Evolutionary conservation across 495 filamentous ascomycete genomes (phyloP).

Genomic region (Glarea lozoyensis): DNA sequence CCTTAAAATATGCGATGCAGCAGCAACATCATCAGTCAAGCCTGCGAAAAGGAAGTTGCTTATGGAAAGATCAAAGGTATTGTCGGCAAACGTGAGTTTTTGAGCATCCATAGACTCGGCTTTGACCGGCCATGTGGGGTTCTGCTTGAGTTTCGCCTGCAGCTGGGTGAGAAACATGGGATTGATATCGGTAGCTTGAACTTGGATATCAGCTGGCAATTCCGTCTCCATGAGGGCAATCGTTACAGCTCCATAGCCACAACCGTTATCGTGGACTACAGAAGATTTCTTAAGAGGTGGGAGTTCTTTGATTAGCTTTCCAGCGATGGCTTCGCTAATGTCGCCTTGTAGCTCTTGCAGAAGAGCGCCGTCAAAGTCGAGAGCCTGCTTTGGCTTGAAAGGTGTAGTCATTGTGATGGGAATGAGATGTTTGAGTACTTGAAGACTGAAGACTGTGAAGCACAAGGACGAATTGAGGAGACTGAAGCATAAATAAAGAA

Average conservation of each 20-base stretch:
- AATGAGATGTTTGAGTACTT: too few relatives aligned
- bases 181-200: conserved; percentile 20
- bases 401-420: too few relatives aligned
- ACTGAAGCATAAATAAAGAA: too few relatives aligned
- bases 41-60: conserved; percentile 15
- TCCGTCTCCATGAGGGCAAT: conserved; percentile 14
- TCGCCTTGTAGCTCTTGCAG: not conserved
- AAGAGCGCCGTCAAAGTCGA: not conserved
- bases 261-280: conserved; percentile 24
- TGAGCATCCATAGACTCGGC: conserved; percentile 7
- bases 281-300: conserved; percentile 10
- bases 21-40: conserved; percentile 5
- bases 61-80: conserved; percentile 20
- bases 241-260: conserved; percentile 21
- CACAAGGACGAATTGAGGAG: too few relatives aligned
- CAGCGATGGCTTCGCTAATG: conserved; percentile 3
- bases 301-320: conserved; percentile 4
- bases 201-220: conserved; percentile 10
- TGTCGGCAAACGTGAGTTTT: conserved; percentile 19
- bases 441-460: too few relatives aligned
- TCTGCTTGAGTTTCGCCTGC: not conserved
- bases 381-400: not conserved
- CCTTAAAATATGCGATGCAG: conserved; percentile 21
- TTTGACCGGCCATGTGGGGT: not conserved
- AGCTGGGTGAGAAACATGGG: conserved; percentile 10